Percentiles rank a stretch among this genome's conserved stretches.
Evolutionary conservation across 2,329 filamentous ascomycete species (phyloP).

Genomic region (Curvularia hawaiiensis): DNA sequence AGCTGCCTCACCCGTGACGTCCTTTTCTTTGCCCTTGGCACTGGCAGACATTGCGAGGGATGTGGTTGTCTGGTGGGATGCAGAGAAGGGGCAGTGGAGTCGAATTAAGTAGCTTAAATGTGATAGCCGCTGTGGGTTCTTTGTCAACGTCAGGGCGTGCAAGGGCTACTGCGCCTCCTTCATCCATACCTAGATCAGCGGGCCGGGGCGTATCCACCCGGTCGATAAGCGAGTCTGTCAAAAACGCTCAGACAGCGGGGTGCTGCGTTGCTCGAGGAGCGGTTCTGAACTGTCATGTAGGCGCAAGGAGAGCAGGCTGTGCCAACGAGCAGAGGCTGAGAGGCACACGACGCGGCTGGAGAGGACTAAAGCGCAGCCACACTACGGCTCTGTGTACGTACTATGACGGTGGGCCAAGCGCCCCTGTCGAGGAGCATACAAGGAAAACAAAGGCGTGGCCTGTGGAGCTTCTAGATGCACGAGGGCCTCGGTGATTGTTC

Average conservation of each 20-base stretch:
- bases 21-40: constrained; percentile 11
- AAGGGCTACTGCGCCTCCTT: constrained; percentile 8
- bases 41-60: neutral
- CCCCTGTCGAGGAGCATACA: neutral
- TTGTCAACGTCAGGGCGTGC: constrained; percentile 1
- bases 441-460: constrained; percentile 7
- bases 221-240: constrained; percentile 8
- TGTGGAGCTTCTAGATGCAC: constrained; percentile 7
- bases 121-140: neutral
- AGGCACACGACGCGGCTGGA: neutral
- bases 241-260: neutral
- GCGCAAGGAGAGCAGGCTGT: neutral
- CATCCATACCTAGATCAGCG: constrained; percentile 8
- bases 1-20: neutral
- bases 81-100: too few species aligned
- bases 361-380: neutral
- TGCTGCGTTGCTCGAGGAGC: neutral
- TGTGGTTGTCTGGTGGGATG: neutral
- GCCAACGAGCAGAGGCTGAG: neutral
- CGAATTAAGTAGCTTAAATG: neutral
- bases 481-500: neutral
- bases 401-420: neutral
- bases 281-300: neutral
- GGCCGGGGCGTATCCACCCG: constrained; percentile 1
- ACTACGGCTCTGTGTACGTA: neutral